Conservation (phyloP, 805 yeast species). For the Barnettozyma botsteinii region DNA sequence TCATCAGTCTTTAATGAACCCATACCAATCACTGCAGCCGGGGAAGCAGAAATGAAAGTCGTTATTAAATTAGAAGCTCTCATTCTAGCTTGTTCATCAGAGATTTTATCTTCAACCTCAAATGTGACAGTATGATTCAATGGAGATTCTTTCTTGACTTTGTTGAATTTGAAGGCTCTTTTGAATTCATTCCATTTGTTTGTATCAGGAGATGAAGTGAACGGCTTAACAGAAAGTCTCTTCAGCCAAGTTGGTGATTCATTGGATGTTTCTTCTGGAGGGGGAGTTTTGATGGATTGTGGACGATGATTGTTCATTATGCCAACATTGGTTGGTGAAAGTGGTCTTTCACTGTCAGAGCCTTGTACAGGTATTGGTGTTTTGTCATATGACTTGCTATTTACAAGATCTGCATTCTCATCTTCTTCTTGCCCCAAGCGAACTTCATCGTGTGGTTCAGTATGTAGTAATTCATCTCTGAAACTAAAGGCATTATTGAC, state of each 20-base stretch:
- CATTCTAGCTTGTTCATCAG: slow-evolving; percentile 24
- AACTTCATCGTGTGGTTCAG: slow-evolving; percentile 18
- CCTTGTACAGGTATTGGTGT: slow-evolving; percentile 3
- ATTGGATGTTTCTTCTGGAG: slow-evolving; percentile 3
- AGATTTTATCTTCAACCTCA: slow-evolving; percentile 10
- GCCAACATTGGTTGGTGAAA: neutral
- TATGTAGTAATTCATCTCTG: slow-evolving; percentile 7
- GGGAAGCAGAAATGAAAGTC: slow-evolving; percentile 59
- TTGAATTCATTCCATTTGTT: slow-evolving; percentile 25
- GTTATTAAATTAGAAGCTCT: slow-evolving; percentile 41
- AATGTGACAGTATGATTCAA: neutral
- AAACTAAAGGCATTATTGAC: slow-evolving; percentile 12
- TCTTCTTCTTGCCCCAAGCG: slow-evolving; percentile 22
- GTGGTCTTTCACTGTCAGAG: neutral
- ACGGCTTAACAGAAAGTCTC: slow-evolving; percentile 16
- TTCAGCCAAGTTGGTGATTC: slow-evolving; percentile 24
- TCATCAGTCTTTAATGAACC: slow-evolving; percentile 75
- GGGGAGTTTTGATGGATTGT: neutral
- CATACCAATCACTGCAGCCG: slow-evolving; percentile 70
- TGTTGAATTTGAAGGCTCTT: slow-evolving; percentile 22
- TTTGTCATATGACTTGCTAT: slow-evolving; percentile 5
- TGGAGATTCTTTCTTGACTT: slow-evolving; percentile 1
- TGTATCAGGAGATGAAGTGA: slow-evolving; percentile 6
- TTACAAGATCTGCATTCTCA: slow-evolving; percentile 9
- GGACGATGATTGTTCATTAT: neutral